Conservation (phyloP, 805 yeast genomes). For the Ogataea henricii region DNA sequence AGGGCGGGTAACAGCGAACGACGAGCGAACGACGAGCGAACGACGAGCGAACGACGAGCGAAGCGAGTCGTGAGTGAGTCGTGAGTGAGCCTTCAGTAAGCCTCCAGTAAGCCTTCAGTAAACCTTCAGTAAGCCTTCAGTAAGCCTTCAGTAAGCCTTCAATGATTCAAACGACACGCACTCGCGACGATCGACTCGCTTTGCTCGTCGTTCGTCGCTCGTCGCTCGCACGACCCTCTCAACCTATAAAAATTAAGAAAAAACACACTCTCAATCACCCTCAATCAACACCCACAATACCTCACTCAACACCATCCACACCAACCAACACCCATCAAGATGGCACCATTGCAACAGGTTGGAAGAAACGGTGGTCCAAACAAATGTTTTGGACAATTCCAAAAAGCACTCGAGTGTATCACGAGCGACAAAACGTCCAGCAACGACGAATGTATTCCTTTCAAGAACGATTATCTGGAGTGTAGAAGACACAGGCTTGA, state of each 20-base stretch:
- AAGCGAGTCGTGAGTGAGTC: no score
- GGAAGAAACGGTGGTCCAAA: slow-evolving; percentile 41
- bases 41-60: no score
- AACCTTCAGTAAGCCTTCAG: no score
- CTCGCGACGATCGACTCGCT: no score
- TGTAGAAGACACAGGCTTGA: slow-evolving; percentile 41
- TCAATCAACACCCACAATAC: not conserved
- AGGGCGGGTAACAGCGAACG: not conserved
- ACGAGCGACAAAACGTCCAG: slow-evolving; percentile 34
- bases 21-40: no score
- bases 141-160: no score
- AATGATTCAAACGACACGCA: no score
- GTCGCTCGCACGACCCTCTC: not conserved
- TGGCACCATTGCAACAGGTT: slow-evolving; percentile 38
- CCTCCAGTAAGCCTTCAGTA: no score
- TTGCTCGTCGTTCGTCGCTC: not conserved
- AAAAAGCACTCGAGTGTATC: slow-evolving; percentile 41
- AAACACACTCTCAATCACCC: not conserved
- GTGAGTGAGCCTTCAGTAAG: no score
- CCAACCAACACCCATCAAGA: slow-evolving; percentile 6
- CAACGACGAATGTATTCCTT: slow-evolving; percentile 35
- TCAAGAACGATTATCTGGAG: slow-evolving; percentile 39
- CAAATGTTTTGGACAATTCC: slow-evolving; percentile 40
- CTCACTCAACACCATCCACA: not conserved
- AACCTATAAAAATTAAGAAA: not conserved